Conservation (phyloP, 371 early-diverging fungal genomes). For the Mortierella sp. region DNA sequence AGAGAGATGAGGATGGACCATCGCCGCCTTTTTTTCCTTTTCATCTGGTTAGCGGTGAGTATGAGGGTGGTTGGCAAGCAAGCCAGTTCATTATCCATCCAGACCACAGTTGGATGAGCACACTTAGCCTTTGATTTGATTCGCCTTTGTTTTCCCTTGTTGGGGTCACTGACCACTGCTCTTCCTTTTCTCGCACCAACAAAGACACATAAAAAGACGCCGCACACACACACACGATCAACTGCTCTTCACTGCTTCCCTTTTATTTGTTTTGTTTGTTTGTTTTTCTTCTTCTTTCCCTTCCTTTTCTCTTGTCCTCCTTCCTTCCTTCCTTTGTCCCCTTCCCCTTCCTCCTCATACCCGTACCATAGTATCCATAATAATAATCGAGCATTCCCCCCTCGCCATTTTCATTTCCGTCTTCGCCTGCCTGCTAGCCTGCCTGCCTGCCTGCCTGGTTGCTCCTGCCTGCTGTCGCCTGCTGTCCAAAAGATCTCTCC, state of each 20-base stretch:
- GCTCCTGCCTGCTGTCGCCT: background rate
- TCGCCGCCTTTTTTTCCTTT: too few relatives aligned
- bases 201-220: background rate
- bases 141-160: too few relatives aligned
- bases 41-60: too few relatives aligned
- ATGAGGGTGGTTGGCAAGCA: too few relatives aligned
- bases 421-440: background rate
- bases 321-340: background rate
- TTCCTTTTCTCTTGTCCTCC: background rate
- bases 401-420: background rate
- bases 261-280: too few relatives aligned
- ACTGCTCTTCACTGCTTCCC: background rate
- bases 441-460: too few relatives aligned
- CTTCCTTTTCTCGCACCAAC: background rate
- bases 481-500: background rate
- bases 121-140: background rate
- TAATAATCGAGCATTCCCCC: background rate
- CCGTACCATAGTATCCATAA: too few relatives aligned
- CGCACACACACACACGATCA: slow-evolving; percentile 6
- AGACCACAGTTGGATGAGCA: background rate
- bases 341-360: background rate
- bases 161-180: background rate
- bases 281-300: background rate
- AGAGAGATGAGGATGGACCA: too few relatives aligned
- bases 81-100: too few relatives aligned